Conservation (phyloP, 352 stramenopile species). For the Globisporangium iwayamae region DNA sequence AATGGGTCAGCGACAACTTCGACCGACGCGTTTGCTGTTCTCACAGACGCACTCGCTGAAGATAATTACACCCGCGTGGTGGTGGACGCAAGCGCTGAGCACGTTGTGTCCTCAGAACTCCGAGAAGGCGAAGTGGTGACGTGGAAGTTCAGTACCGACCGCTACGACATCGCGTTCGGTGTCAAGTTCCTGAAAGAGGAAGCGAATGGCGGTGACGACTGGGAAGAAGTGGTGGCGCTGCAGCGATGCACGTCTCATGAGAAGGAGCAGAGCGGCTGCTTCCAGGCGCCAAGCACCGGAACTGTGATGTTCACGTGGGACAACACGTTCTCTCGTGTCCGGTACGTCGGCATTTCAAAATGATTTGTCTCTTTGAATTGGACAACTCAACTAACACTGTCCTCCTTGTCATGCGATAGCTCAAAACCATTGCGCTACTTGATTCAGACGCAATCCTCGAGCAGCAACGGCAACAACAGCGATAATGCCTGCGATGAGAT, state of each 20-base stretch:
- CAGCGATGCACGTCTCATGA: conserved; percentile 31
- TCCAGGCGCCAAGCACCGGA: conserved; percentile 24
- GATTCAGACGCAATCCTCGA: conserved; percentile 19
- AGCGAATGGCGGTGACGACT: conserved; percentile 21
- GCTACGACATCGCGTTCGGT: conserved; percentile 52
- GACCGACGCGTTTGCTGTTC: conserved; percentile 30
- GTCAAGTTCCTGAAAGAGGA: conserved; percentile 42
- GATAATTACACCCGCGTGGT: conserved; percentile 28
- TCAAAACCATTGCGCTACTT: conserved; percentile 39
- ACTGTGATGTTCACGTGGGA: conserved; percentile 62
- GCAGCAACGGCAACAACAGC: background rate
- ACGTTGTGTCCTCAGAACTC: conserved; percentile 52
- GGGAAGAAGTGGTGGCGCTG: conserved; percentile 33
- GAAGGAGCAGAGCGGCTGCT: conserved; percentile 36
- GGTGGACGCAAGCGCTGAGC: conserved; percentile 35
- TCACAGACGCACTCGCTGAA: conserved; percentile 22
- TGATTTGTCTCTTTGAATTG: background rate
- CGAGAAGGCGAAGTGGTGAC: conserved; percentile 31
- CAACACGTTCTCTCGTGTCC: conserved; percentile 54
- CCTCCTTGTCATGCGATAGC: conserved; percentile 17
- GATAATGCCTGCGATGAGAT: conserved; percentile 8
- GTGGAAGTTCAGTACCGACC: conserved; percentile 52
- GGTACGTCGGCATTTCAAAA: conserved; percentile 23
- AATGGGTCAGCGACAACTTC: conserved; percentile 4
- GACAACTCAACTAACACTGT: too few relatives aligned